A percentile compares a stretch with the other conserved stretches of the same genome.
phyloP scores from a whole-genome alignment of 805 yeast genomes.

The Candida sithepensis region DNA sequence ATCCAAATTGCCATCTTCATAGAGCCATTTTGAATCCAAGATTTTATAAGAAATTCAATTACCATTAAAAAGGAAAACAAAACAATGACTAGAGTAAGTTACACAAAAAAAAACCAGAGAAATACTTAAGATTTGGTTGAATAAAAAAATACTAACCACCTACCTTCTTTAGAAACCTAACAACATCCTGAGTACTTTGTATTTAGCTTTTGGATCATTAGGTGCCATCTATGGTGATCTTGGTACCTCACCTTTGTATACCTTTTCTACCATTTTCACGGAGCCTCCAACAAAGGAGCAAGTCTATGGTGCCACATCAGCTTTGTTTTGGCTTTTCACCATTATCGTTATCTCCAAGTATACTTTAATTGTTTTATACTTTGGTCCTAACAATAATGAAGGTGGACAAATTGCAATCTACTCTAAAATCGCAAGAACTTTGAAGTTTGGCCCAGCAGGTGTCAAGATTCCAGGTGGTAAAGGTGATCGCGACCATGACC shows the following conservation, averaged over 20 bases:
- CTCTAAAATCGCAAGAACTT: conserved; percentile 49
- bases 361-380: conserved; percentile 41
- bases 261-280: conserved; percentile 35
- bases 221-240: conserved; percentile 67
- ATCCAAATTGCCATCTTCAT: no score
- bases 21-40: no score
- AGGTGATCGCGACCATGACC: neutral
- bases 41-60: no score
- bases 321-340: conserved; percentile 53
- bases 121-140: neutral
- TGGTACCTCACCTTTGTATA: conserved; percentile 60
- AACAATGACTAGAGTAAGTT: neutral
- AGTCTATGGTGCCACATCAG: conserved; percentile 47
- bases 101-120: neutral
- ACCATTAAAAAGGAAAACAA: no score
- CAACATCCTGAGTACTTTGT: conserved; percentile 4
- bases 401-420: conserved; percentile 67
- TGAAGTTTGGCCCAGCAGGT: conserved; percentile 45
- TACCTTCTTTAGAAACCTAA: conserved; percentile 2
- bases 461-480: conserved; percentile 38
- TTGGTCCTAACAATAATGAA: conserved; percentile 57
- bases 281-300: conserved; percentile 36
- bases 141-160: neutral
- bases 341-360: conserved; percentile 52
- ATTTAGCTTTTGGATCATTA: conserved; percentile 31